These are phyloP conservation scores for Pythium oligandrum DNA, from an alignment of 352 stramenopile species.

Conservation along the genomic window DNA sequence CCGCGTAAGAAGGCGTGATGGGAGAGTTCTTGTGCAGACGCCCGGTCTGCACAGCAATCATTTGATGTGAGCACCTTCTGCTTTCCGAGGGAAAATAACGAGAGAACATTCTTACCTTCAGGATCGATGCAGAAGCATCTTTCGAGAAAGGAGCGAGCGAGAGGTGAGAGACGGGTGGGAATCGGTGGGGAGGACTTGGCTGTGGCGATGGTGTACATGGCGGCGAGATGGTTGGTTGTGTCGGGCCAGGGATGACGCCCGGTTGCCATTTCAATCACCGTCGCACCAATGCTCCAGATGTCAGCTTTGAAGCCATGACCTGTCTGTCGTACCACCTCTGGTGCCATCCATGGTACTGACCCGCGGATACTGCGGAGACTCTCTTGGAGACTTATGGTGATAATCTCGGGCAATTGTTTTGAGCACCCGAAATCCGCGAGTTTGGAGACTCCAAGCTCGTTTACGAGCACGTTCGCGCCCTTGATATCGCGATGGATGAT, in stretches of 20 bases:
- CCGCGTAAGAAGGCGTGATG: too few relatives aligned
- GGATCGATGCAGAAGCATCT: slow-evolving; percentile 76
- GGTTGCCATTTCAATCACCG: slow-evolving; percentile 81
- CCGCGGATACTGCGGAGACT: slow-evolving; percentile 78
- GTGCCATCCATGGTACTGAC: slow-evolving; percentile 84
- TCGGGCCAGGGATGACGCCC: slow-evolving; percentile 61
- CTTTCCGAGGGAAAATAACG: too few relatives aligned
- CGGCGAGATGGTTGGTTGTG: slow-evolving; percentile 52
- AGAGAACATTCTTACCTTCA: slow-evolving; percentile 27
- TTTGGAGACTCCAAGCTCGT: slow-evolving; percentile 82
- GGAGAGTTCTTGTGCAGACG: too few relatives aligned
- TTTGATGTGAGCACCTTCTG: too few relatives aligned
- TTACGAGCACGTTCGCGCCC: slow-evolving; percentile 87
- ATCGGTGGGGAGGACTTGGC: slow-evolving; percentile 43
- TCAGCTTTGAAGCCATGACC: slow-evolving; percentile 72
- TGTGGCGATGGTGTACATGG: slow-evolving; percentile 70
- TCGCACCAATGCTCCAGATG: slow-evolving; percentile 80
- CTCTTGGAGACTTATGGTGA: slow-evolving; percentile 78
- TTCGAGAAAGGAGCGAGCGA: slow-evolving; percentile 52
- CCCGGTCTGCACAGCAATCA: too few relatives aligned
- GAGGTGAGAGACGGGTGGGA: slow-evolving; percentile 37
- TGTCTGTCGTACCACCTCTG: slow-evolving; percentile 72
- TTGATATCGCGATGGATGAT: slow-evolving; percentile 96
- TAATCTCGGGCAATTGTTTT: slow-evolving; percentile 78
- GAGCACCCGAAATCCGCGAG: slow-evolving; percentile 89